phyloP scores from a whole-genome alignment of 805 yeast species.

The Saturnispora saitoi region DNA sequence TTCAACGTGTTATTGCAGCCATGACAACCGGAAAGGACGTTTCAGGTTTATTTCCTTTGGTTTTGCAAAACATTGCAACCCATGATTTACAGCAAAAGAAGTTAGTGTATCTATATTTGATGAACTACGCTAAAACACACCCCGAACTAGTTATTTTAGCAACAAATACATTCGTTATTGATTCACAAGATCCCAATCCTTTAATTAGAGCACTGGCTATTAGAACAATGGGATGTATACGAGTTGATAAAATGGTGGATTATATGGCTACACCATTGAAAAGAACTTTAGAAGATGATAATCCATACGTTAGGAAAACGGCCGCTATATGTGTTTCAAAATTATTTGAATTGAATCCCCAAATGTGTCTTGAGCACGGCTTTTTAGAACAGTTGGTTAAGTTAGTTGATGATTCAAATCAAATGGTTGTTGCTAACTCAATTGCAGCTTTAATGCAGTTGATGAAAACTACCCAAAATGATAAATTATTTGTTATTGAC shows the following conservation, averaged over 20 bases:
- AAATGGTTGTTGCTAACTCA: constrained; percentile 96
- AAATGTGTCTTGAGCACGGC: constrained; percentile 79
- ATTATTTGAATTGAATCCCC: constrained; percentile 75
- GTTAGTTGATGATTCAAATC: constrained; percentile 78
- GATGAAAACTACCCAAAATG: constrained; percentile 22
- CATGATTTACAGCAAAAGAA: constrained; percentile 95
- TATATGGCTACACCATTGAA: constrained; percentile 86
- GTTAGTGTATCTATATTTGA: constrained; percentile 83
- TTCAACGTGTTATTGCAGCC: constrained; percentile 92
- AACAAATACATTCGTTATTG: constrained; percentile 92
- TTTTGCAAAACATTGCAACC: constrained; percentile 91
- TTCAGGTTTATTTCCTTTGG: constrained; percentile 89
- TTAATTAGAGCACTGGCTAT: constrained; percentile 92
- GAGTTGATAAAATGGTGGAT: constrained; percentile 92
- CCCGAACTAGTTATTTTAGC: constrained; percentile 95
- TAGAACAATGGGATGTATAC: constrained; percentile 96
- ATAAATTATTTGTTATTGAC: constrained; percentile 31
- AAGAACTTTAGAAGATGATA: constrained; percentile 80
- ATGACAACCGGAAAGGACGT: constrained; percentile 98
- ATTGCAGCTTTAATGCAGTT: constrained; percentile 81
- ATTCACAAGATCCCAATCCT: constrained; percentile 95
- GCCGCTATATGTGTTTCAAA: constrained; percentile 98
- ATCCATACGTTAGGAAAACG: constrained; percentile 95
- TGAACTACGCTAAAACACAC: constrained; percentile 95
- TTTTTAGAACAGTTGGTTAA: constrained; percentile 60